A percentile compares a stretch with the other conserved stretches of the same genome.
Evolutionary conservation across 2,329 filamentous ascomycete species (phyloP).

Genomic region (Cladosporium sp.): DNA sequence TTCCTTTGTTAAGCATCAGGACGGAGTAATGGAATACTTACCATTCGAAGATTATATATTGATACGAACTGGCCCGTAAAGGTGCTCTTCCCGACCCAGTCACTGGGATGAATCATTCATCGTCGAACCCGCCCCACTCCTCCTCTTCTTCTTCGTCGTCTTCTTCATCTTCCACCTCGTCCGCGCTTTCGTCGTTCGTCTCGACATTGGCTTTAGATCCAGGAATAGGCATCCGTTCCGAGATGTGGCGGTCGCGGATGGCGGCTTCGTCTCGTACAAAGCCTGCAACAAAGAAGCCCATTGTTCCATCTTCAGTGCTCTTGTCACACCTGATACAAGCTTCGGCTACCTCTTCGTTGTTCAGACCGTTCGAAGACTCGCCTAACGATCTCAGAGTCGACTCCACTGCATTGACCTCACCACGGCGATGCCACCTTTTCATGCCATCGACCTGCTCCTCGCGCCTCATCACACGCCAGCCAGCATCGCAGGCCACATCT

Average conservation of each 20-base stretch:
- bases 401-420: constrained; percentile 30
- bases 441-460: constrained; percentile 73
- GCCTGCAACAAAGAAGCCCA: constrained; percentile 93
- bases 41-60: constrained; percentile 9
- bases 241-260: neutral
- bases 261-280: constrained; percentile 60
- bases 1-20: neutral
- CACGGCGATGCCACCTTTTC: constrained; percentile 66
- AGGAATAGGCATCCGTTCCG: neutral
- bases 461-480: constrained; percentile 73
- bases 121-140: constrained; percentile 43
- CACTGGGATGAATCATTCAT: constrained; percentile 15
- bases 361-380: constrained; percentile 9
- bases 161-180: constrained; percentile 26
- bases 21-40: constrained; percentile 2
- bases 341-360: constrained; percentile 51
- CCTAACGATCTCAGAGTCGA: constrained; percentile 25
- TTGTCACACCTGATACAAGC: constrained; percentile 79
- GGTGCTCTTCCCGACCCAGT: constrained; percentile 24
- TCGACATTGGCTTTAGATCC: neutral
- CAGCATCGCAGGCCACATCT: constrained; percentile 58
- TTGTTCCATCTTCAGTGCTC: constrained; percentile 75
- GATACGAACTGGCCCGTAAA: constrained; percentile 6
- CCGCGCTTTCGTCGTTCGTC: neutral
- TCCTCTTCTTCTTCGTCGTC: neutral